phyloP scores from a whole-genome alignment of 257 asterid genomes.

The Solanum appendiculatum region DNA sequence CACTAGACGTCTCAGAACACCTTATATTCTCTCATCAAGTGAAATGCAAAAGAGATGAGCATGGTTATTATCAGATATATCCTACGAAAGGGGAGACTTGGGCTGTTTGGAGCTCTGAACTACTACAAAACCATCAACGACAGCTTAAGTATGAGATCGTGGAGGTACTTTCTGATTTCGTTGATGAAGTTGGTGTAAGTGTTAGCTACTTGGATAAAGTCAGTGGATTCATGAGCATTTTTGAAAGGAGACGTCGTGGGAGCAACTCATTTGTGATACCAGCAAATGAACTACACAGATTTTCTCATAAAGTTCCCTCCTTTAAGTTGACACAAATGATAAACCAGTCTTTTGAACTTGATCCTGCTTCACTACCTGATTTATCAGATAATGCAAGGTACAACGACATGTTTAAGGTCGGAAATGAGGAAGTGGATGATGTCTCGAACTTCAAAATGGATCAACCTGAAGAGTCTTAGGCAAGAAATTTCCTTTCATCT shows the following conservation, averaged over 20 bases:
- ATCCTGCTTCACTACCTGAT: conserved; percentile 61
- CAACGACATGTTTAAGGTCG: neutral
- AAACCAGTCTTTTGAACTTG: conserved; percentile 68
- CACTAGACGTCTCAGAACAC: conserved; percentile 1
- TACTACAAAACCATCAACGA: conserved; percentile 10
- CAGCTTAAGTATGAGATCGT: conserved; percentile 48
- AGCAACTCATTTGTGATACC: conserved; percentile 13
- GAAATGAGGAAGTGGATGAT: neutral
- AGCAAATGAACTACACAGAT: conserved; percentile 27
- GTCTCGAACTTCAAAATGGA: neutral
- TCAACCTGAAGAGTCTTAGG: neutral
- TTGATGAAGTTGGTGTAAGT: conserved; percentile 22
- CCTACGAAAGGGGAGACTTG: conserved; percentile 68
- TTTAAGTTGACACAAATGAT: conserved; percentile 41
- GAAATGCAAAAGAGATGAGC: conserved; percentile 19
- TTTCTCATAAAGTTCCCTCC: conserved; percentile 53
- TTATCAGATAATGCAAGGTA: conserved; percentile 28
- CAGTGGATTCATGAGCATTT: conserved; percentile 48
- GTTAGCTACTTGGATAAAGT: conserved; percentile 52
- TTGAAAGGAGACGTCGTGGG: conserved; percentile 20
- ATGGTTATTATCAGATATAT: conserved; percentile 28
- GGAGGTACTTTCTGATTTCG: conserved; percentile 48
- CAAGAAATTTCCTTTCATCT: neutral
- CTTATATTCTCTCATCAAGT: conserved; percentile 45
- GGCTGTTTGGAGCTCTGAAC: conserved; percentile 46